These are phyloP conservation scores for Corchorus capsularis DNA, from an alignment of 345 rosid genomes.

Conservation along the genomic window DNA sequence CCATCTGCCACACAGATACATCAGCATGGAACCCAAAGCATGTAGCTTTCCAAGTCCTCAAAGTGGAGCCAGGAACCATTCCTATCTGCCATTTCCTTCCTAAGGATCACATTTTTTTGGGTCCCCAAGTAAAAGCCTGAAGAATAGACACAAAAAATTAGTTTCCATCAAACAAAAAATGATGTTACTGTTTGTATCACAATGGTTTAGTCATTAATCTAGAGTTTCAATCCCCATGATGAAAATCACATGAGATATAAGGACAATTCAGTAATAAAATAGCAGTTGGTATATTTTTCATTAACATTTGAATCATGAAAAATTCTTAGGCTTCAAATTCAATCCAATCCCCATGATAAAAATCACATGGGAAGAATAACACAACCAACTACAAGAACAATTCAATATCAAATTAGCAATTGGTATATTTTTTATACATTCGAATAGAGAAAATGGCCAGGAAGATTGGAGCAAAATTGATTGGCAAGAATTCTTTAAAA, in stretches of 20 bases:
- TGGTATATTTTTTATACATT: too few relatives aligned
- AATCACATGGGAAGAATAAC: too few relatives aligned
- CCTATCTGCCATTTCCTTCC: slow-evolving; percentile 88
- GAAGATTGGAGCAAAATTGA: not conserved
- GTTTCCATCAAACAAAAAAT: not conserved
- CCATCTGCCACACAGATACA: slow-evolving; percentile 83
- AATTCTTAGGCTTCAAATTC: not conserved
- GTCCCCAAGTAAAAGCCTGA: slow-evolving; percentile 38
- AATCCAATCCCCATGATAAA: too few relatives aligned
- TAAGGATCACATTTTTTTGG: slow-evolving; percentile 73
- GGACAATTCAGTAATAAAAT: not conserved
- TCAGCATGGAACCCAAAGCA: slow-evolving; percentile 87
- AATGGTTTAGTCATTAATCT: not conserved
- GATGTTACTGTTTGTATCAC: slow-evolving; percentile 2
- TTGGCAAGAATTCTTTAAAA: not conserved
- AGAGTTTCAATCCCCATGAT: not conserved
- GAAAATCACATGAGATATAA: not conserved
- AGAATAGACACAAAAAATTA: slow-evolving; percentile 1
- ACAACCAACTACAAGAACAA: too few relatives aligned
- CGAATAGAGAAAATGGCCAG: not conserved
- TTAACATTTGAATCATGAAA: not conserved
- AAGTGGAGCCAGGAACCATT: slow-evolving; percentile 69
- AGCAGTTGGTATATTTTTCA: not conserved
- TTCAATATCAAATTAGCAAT: too few relatives aligned
- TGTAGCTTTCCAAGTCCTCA: slow-evolving; percentile 73